A percentile compares a stretch with the other conserved stretches of the same genome.
Conservation (phyloP, 345 rosid species). For the Brassica nigra region DNA sequence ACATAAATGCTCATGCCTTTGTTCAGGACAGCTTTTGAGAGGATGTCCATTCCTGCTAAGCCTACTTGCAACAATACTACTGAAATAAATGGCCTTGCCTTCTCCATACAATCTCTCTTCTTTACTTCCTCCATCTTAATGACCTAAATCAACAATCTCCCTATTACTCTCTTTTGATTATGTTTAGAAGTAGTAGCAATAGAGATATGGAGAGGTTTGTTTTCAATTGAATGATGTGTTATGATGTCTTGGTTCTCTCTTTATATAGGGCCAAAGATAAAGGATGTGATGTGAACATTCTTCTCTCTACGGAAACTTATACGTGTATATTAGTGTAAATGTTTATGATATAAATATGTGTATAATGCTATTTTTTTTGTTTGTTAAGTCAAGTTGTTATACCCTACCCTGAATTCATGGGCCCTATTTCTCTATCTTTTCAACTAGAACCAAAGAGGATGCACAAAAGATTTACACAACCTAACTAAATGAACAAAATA, state of each 20-base stretch:
- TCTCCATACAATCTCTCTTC: slow-evolving; percentile 39
- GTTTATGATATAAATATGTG: not conserved
- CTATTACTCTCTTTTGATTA: not conserved
- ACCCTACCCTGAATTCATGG: slow-evolving; percentile 8
- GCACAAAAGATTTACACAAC: not conserved
- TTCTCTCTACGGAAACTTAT: slow-evolving; percentile 32
- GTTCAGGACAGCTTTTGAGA: slow-evolving; percentile 75
- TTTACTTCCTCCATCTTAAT: slow-evolving; percentile 24
- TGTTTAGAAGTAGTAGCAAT: not conserved
- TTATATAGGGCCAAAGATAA: slow-evolving; percentile 34
- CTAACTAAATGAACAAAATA: not conserved
- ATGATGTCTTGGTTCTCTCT: slow-evolving; percentile 36
- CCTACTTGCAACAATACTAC: slow-evolving; percentile 80
- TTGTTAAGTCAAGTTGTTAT: slow-evolving; percentile 3
- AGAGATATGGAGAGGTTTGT: not conserved
- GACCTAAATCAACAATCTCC: not conserved
- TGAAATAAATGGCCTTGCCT: slow-evolving; percentile 62
- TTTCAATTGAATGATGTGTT: slow-evolving; percentile 20
- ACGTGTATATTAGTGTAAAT: slow-evolving; percentile 13
- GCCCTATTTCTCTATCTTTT: slow-evolving; percentile 17
- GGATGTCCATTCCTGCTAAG: slow-evolving; percentile 81
- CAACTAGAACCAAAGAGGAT: not conserved
- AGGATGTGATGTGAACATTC: slow-evolving; percentile 32
- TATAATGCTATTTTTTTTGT: not conserved
- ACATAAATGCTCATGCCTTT: slow-evolving; percentile 85